Evolutionary conservation across 805 yeast genomes (phyloP), one percentile per base, ranked within the genome.

Genomic region (Kazachstania taianensis): DNA sequence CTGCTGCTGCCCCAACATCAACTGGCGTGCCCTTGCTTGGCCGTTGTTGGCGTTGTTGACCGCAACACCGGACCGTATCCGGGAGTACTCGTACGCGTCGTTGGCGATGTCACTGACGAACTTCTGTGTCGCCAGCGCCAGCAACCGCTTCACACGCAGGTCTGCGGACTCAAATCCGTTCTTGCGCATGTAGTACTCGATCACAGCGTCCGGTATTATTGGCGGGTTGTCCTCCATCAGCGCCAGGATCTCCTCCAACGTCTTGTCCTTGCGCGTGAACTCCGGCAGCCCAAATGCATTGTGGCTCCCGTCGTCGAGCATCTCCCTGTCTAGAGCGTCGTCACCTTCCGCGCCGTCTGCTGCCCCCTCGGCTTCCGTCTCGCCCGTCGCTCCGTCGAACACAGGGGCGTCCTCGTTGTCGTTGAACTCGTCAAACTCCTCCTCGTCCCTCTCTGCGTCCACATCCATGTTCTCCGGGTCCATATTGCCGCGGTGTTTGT

Each of bases 151-250:
- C 39, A 82, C 75, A 39, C 86, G 71, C 10, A 74, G 63, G 54
- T 89, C 94, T 27, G 79, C 69, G 19, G 92, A 75, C 40, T 78
- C 80, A 49, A 92, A 78, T 27, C 96, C 96, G 42, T 85, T 80
- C 50, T 80, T 79, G 17, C 84, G 74, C 35, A 89, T 62, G 50
- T 89, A 92, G 55, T 86, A 92, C 53, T 89, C 96, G 0, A 95
- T 82, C 8, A 92, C 96, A 0, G 94, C 87, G 55, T 92, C 97
- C 0, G 98, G 98, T 28, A 92, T 92, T 23, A 89, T 79, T 2
- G 98, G 98, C 3, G 95, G 84, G 55, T 79, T 85, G 40, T 86
- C 96, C 45, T 85, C 94, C 89, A 92, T 80, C 67, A 86, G 66
- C 23, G 79, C 81, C 20, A 92, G 65, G 24, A 92, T 78, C 48